Evolutionary conservation across 768 basidiomycete genomes (phyloP).

Genomic region (Tylopilus sp.): DNA sequence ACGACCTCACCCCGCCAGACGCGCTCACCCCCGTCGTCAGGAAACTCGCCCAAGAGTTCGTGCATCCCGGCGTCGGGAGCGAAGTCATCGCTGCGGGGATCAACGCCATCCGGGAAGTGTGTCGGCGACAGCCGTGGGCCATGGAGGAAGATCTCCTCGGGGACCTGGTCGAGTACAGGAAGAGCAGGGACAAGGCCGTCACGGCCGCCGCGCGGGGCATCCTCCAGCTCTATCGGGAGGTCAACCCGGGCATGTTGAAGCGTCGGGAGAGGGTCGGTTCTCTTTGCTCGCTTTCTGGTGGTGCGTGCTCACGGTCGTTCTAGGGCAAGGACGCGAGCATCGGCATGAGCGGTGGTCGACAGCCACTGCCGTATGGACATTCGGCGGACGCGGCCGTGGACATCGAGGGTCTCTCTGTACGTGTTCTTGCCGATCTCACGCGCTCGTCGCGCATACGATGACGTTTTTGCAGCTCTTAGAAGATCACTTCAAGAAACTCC

Average conservation of each 20-base stretch:
- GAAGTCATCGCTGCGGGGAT: slow-evolving; percentile 97
- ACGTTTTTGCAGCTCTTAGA: slow-evolving; percentile 65
- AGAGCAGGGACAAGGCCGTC: slow-evolving; percentile 92
- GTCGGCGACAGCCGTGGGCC: slow-evolving; percentile 89
- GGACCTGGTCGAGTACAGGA: slow-evolving; percentile 92
- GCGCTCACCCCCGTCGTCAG: slow-evolving; percentile 82
- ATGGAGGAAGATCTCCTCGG: slow-evolving; percentile 94
- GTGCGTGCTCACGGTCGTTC: not conserved
- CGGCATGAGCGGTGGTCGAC: slow-evolving; percentile 56
- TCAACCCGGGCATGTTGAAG: slow-evolving; percentile 91
- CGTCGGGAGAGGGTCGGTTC: slow-evolving; percentile 72
- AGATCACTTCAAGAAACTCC: slow-evolving; percentile 73
- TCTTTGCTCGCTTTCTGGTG: not conserved
- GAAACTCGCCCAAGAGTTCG: slow-evolving; percentile 93
- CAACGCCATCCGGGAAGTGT: slow-evolving; percentile 94
- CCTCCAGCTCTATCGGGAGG: slow-evolving; percentile 89
- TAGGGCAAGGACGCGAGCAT: slow-evolving; percentile 92
- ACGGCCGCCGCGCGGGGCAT: slow-evolving; percentile 85
- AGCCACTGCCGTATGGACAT: slow-evolving; percentile 83
- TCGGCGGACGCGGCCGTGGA: slow-evolving; percentile 68
- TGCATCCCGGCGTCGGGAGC: slow-evolving; percentile 93
- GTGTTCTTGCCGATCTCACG: slow-evolving; percentile 23
- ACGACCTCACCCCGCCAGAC: slow-evolving; percentile 94
- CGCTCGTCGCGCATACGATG: not conserved
- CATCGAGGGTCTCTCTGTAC: slow-evolving; percentile 85